These are phyloP conservation scores for Globisporangium paroecandrum DNA, from an alignment of 352 stramenopile species.

Conservation along the genomic window DNA sequence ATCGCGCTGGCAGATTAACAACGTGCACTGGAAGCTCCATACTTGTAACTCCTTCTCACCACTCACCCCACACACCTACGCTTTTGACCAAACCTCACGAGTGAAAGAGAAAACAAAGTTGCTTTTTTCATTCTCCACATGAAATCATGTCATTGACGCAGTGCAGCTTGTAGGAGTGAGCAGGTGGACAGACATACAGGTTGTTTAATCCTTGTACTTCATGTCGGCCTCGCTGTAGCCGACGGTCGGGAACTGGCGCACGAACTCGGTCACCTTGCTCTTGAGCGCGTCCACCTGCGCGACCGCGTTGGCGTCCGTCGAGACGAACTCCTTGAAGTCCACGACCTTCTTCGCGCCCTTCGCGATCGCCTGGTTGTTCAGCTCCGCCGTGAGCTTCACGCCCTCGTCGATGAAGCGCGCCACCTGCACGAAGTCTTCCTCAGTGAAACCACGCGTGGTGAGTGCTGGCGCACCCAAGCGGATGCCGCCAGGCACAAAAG, in stretches of 20 bases:
- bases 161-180: neutral
- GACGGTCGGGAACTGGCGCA: constrained; percentile 94
- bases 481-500: constrained; percentile 96
- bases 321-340: constrained; percentile 83
- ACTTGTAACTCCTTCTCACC: neutral
- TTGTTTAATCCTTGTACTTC: constrained; percentile 79
- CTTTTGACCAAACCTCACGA: neutral
- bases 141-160: neutral
- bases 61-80: neutral
- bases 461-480: constrained; percentile 95
- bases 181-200: neutral
- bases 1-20: constrained; percentile 60
- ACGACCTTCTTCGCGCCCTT: constrained; percentile 96
- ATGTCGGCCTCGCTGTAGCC: constrained; percentile 94
- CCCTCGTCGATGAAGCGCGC: constrained; percentile 95
- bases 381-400: constrained; percentile 90
- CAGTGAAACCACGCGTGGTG: constrained; percentile 93
- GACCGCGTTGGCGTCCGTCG: constrained; percentile 37
- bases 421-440: constrained; percentile 95
- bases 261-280: constrained; percentile 91
- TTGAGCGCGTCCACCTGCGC: constrained; percentile 78
- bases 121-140: constrained; percentile 10
- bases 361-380: constrained; percentile 87
- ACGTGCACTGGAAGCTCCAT: neutral
- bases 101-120: constrained; percentile 9